phyloP scores from a whole-genome alignment of 163 green algal genomes.

The Chlamydomonas reinhardtii region DNA sequence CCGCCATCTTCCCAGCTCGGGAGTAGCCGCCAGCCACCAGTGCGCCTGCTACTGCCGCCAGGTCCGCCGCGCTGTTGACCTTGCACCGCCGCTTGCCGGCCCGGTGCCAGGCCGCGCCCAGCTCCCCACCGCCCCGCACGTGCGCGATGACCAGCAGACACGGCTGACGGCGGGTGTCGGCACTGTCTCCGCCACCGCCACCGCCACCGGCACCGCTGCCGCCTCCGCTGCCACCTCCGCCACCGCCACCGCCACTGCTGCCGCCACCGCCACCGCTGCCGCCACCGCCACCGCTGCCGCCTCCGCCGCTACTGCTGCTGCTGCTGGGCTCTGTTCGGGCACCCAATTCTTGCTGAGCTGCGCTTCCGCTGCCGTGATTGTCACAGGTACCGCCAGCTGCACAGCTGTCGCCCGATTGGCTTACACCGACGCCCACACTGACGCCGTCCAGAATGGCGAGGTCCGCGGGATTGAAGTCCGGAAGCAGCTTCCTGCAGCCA shows the following conservation, averaged over 20 bases:
- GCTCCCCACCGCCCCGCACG: conserved; percentile 58
- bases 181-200: too few relatives aligned
- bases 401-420: too few relatives aligned
- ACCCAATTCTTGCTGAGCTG: too few relatives aligned
- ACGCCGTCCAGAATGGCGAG: conserved; percentile 70
- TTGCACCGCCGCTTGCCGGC: conserved; percentile 49
- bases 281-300: not conserved
- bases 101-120: conserved; percentile 67
- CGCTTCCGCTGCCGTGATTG: not conserved
- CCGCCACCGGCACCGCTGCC: too few relatives aligned
- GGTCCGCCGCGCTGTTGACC: conserved; percentile 61
- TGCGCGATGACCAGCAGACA: conserved; percentile 47
- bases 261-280: not conserved
- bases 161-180: not conserved
- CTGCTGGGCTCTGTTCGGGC: too few relatives aligned
- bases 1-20: conserved; percentile 46
- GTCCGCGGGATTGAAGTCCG: conserved; percentile 60
- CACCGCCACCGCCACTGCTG: not conserved
- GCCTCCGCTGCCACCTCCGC: too few relatives aligned
- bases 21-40: conserved; percentile 48
- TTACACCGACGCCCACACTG: not conserved
- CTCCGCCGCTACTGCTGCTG: not conserved
- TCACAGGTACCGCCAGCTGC: not conserved
- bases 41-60: conserved; percentile 60
- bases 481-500: conserved; percentile 37